phyloP scores from a whole-genome alignment of 2,329 filamentous ascomycete species.

The Plenodomus biglobosus region DNA sequence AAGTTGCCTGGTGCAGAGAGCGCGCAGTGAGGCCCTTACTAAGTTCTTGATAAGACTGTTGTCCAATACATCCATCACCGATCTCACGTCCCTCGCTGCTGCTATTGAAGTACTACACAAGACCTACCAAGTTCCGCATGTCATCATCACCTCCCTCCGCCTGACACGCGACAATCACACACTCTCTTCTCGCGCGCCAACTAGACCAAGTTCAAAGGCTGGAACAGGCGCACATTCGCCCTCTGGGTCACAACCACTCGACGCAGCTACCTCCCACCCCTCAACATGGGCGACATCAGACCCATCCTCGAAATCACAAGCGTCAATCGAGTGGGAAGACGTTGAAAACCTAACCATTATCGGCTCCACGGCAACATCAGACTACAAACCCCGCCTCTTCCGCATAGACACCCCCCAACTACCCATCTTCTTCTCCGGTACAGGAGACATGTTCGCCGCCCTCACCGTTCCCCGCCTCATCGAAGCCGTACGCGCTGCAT shows the following conservation, averaged over 20 bases:
- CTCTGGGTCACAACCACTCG: constrained; percentile 9
- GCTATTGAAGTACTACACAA: constrained; percentile 79
- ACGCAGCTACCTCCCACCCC: constrained; percentile 19
- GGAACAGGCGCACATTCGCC: constrained; percentile 28
- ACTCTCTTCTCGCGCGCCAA: constrained; percentile 29
- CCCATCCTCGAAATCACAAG: not conserved
- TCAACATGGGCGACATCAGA: constrained; percentile 9
- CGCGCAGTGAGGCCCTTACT: not conserved
- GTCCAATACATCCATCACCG: constrained; percentile 79
- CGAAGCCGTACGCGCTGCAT: constrained; percentile 66
- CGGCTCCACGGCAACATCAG: constrained; percentile 70
- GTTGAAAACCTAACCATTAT: constrained; percentile 65
- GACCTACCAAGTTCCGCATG: constrained; percentile 75
- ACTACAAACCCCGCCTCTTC: constrained; percentile 76
- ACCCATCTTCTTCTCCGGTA: constrained; percentile 93
- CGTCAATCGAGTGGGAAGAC: constrained; percentile 9
- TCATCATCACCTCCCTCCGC: constrained; percentile 88
- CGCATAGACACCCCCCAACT: constrained; percentile 82
- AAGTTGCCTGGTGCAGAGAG: constrained; percentile 36
- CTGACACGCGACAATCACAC: constrained; percentile 59
- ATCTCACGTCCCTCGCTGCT: constrained; percentile 68
- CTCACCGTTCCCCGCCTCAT: constrained; percentile 84
- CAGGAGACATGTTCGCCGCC: constrained; percentile 97
- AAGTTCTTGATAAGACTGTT: constrained; percentile 61
- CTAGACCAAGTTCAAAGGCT: constrained; percentile 37